Conservation (phyloP, 208 protist genomes). For the Entamoeba dispar region DNA sequence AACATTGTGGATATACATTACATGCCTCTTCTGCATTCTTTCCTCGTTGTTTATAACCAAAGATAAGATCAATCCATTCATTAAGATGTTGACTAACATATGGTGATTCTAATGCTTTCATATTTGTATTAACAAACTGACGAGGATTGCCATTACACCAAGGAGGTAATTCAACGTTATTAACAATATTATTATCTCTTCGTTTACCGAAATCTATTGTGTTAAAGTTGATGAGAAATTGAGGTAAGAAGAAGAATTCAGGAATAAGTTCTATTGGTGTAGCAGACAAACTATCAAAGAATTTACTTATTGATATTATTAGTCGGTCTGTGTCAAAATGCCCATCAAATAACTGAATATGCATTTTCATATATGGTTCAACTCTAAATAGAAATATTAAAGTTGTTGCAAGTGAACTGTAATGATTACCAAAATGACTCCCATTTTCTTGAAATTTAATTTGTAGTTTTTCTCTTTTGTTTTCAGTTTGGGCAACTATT, state of each 20-base stretch:
- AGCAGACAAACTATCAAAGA: constrained; percentile 47
- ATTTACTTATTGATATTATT: constrained; percentile 53
- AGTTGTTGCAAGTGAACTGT: constrained; percentile 24
- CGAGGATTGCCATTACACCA: constrained; percentile 57
- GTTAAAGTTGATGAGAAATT: constrained; percentile 29
- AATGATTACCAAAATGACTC: constrained; percentile 42
- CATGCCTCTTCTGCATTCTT: not conserved
- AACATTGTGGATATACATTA: not conserved
- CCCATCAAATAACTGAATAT: constrained; percentile 33
- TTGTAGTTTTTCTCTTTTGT: not conserved
- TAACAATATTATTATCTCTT: constrained; percentile 27
- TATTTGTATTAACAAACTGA: constrained; percentile 52
- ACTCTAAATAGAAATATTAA: constrained; percentile 35
- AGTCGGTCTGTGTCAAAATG: constrained; percentile 62
- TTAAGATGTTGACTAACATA: constrained; percentile 65
- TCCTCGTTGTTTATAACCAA: constrained; percentile 73
- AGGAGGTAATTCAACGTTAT: constrained; percentile 51
- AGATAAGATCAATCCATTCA: constrained; percentile 89
- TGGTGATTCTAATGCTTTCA: constrained; percentile 64
- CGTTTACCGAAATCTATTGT: constrained; percentile 32
- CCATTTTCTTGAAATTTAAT: constrained; percentile 16
- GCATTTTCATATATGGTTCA: constrained; percentile 29
- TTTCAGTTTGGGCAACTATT: constrained; percentile 27
- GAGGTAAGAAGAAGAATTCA: constrained; percentile 43
- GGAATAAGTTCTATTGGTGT: constrained; percentile 46